Evolutionary conservation across 805 yeast species (phyloP).

Genomic region (Spathaspora gorwiae): DNA sequence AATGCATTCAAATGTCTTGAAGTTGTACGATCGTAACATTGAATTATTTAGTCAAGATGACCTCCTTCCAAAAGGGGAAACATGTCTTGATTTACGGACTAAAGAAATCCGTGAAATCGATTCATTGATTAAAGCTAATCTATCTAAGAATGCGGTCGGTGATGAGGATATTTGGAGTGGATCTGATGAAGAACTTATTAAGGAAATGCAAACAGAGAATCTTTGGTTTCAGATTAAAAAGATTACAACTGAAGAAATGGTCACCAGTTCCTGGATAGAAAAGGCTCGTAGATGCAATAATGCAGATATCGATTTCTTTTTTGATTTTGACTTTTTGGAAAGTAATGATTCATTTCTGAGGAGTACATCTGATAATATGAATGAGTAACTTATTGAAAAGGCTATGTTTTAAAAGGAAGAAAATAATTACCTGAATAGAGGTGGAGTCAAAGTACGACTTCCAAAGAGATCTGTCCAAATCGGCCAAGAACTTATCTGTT

Average conservation of each 20-base stretch:
- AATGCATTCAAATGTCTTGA: background rate
- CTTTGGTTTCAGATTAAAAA: conserved; percentile 10
- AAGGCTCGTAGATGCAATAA: background rate
- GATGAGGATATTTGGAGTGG: background rate
- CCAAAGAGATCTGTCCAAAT: too few relatives aligned
- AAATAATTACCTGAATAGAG: too few relatives aligned
- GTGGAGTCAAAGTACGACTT: too few relatives aligned
- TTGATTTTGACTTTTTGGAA: too few relatives aligned
- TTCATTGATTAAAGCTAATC: background rate
- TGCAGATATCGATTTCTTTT: background rate
- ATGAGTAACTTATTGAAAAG: too few relatives aligned
- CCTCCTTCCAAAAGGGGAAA: background rate
- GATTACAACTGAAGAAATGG: conserved; percentile 1
- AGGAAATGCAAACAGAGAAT: conserved; percentile 9
- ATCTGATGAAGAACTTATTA: conserved; percentile 4
- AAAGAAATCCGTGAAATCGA: background rate
- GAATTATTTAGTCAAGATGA: too few relatives aligned
- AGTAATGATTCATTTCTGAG: too few relatives aligned
- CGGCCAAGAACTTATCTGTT: too few relatives aligned
- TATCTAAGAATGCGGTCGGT: background rate
- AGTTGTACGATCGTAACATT: background rate
- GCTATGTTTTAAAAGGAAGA: too few relatives aligned
- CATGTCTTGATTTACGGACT: background rate
- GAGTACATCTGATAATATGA: too few relatives aligned
- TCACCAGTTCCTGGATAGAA: conserved; percentile 3